Evolutionary conservation across 805 yeast species (phyloP), one percentile per base, ranked within the genome.

Genomic region (Nematodospora valgi): DNA sequence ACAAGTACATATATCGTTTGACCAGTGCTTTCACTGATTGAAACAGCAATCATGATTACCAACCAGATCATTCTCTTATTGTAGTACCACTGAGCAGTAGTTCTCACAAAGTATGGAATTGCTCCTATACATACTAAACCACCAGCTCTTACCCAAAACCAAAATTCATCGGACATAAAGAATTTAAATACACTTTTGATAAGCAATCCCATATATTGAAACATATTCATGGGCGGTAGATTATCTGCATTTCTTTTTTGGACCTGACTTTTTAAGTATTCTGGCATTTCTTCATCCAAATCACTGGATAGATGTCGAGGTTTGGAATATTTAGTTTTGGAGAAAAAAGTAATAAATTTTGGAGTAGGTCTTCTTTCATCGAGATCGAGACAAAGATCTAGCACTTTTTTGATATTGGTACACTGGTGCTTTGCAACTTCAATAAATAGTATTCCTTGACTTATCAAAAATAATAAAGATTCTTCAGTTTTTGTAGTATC

Each of bases 101-200:
- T 44, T 16, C 53, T 39, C 32, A 50, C 46, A 34, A 50, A 54
- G 32, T 46, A 58, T 0, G 64, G 64, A 1, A 47, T 43, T 2
- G 57, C 58, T 28, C 56, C 47, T 18, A 48, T 33, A 6, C 35
- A 44, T 9, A 51, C 46, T 4, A 58, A 35, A 3, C 46, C 40
- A 8, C 54, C 61, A 6, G 54, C 43, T 22, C 57, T 42, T 5
- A 58, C 34, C 58, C 62, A 58, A 38, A 58, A 60, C 59, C 61
- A 58, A 16, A 58, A 37, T 8, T 44, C 36, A 13, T 46, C 48
- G 34, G 49, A 38, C 36, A 45, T 37, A 3, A 56, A 29, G 2
- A 46, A 6, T 3, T 43, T 41, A 40, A 56, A 56, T 3, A 42
- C 7, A 27, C 38, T 43, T 15, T 46, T 30, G 11, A 53, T 12